These are phyloP conservation scores for Gnomoniopsis smithogilvyi DNA, from an alignment of 2,329 filamentous ascomycete species.

Conservation along the genomic window DNA sequence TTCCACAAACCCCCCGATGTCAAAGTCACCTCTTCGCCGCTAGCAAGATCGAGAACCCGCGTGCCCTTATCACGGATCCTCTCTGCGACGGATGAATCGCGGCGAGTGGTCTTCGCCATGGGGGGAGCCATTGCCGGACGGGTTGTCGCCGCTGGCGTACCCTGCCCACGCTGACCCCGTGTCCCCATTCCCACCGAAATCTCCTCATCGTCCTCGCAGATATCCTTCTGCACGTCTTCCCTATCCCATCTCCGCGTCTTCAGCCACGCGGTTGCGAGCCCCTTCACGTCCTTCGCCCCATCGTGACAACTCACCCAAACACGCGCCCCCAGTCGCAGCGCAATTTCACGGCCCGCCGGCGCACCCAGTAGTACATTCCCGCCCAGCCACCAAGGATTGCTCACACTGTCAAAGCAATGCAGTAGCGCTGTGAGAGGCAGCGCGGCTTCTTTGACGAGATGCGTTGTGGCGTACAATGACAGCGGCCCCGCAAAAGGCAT, in stretches of 20 bases:
- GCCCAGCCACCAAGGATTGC: constrained; percentile 60
- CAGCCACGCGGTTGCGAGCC: constrained; percentile 41
- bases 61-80: constrained; percentile 25
- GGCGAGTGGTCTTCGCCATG: background rate
- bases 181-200: background rate
- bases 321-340: constrained; percentile 47
- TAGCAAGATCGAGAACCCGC: constrained; percentile 38
- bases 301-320: constrained; percentile 63
- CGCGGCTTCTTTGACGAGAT: constrained; percentile 54
- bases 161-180: too few species aligned
- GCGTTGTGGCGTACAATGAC: constrained; percentile 51
- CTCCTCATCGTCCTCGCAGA: constrained; percentile 5
- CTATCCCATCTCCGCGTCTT: constrained; percentile 39
- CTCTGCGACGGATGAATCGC: background rate
- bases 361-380: constrained; percentile 53
- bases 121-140: background rate
- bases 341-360: constrained; percentile 55
- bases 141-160: too few species aligned
- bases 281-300: constrained; percentile 53
- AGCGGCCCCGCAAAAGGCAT: constrained; percentile 49
- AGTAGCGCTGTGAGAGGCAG: constrained; percentile 62
- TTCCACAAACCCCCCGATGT: constrained; percentile 36
- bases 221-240: background rate
- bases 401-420: constrained; percentile 59
- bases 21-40: constrained; percentile 41